These are phyloP conservation scores for Cutaneotrichosporon curvatum DNA, from an alignment of 1,284 basidiomycete genomes.

Conservation along the genomic window DNA sequence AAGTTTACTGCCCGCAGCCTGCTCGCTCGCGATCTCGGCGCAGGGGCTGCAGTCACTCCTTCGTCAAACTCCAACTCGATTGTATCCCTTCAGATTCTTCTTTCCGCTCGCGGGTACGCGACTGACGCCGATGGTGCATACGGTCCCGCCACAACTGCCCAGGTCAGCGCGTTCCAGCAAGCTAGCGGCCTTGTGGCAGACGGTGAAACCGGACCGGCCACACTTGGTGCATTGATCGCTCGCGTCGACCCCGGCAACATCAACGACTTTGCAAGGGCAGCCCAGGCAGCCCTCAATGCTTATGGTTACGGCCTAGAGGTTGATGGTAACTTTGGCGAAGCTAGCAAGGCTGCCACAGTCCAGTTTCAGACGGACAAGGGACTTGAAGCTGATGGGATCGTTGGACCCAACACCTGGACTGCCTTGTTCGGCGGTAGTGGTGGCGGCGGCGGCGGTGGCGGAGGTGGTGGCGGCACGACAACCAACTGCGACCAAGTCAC, in stretches of 20 bases:
- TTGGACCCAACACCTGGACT: slow-evolving; percentile 5
- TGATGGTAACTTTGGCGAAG: slow-evolving; percentile 8
- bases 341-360: background rate
- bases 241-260: background rate
- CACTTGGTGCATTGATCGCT: slow-evolving; percentile 6
- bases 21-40: no score
- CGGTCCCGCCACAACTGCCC: slow-evolving; percentile 1
- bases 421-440: slow-evolving; percentile 1
- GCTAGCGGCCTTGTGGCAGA: background rate
- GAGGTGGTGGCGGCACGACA: no score
- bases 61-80: background rate
- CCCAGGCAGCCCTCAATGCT: background rate
- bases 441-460: slow-evolving; percentile 1
- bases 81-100: slow-evolving; percentile 6
- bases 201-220: slow-evolving; percentile 2
- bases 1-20: no score
- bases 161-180: slow-evolving; percentile 1
- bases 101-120: background rate
- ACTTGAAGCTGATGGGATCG: slow-evolving; percentile 1
- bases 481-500: background rate
- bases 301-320: background rate
- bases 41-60: no score
- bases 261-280: slow-evolving; percentile 1
- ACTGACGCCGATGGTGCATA: slow-evolving; percentile 3
- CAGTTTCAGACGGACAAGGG: background rate